Evolutionary conservation across 768 basidiomycete genomes (phyloP), one percentile per base, ranked within the genome.

Genomic region (Mycena vitilis): DNA sequence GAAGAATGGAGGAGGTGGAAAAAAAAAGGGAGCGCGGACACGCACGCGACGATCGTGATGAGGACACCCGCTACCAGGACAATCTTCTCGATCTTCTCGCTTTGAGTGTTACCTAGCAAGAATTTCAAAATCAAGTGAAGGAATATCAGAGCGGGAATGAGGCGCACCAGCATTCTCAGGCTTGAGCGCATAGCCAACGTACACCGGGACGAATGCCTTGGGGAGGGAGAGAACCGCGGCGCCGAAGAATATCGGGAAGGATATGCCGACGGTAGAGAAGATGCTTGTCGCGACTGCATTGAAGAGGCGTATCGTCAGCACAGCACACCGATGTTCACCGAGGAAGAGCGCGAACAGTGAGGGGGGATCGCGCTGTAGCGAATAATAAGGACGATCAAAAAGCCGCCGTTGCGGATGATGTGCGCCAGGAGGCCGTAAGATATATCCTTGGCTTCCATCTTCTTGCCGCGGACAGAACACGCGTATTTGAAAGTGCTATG

Each of bases 151-250:
- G 5, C 75, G 83, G 79, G 44, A 77, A 79, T 7, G 9, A 36
- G 67, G 38, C 68, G 7, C 74, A 30, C 83, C 81, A 15, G 75
- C 79, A 10, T 74, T 79, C 8, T 84, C 82, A 60, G 86, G 81
- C 69, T 91, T 86, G 10, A 94, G 75, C 23, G 92, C 82, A 36
- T 93, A 94, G 37, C 95, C 95, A 13, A 96, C 85, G 74, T 98
- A 98, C 15, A 97, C 96, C 15, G 92, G 92, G 70, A 94, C 87
- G 71, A 98, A 91, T 76, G 96, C 93, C 74, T 96, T 96, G 5
- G 96, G 95, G 74, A 95, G 79, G 20, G 94, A 94, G 20, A 96
- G 80, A 69, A 95, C 78, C 6, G 95, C 91, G 23, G 96, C 95
- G 5, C 92, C 67, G 52, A 87, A 81, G 78, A 96, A 98, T 25